These are phyloP conservation scores for Oryza rufipogon DNA, from an alignment of 176 grass and related monocot genomes.

Conservation along the genomic window DNA sequence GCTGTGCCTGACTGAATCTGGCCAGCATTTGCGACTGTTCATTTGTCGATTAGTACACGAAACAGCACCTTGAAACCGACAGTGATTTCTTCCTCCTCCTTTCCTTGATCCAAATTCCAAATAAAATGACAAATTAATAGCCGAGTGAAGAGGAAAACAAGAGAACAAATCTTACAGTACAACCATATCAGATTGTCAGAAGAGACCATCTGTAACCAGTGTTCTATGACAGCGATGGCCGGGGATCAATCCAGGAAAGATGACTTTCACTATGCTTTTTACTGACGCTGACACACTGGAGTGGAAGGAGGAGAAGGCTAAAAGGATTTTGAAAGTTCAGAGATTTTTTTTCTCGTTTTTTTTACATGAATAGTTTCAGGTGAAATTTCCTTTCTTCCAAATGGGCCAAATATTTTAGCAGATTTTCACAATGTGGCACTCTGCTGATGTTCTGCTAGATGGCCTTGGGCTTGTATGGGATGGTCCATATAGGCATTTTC, in stretches of 20 bases:
- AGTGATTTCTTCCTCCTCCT: background rate
- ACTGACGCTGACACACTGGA: background rate
- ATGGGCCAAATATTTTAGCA: background rate
- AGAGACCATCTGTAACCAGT: conserved; percentile 11
- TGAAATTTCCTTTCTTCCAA: background rate
- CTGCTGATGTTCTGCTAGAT: background rate
- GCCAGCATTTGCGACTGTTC: background rate
- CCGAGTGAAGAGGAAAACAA: too few species aligned
- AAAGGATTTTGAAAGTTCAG: background rate
- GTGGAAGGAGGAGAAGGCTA: background rate
- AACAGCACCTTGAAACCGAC: background rate
- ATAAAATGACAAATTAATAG: background rate
- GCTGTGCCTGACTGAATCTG: conserved; percentile 8
- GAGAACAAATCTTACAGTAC: conserved; percentile 12
- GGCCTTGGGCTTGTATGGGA: background rate
- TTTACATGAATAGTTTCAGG: background rate
- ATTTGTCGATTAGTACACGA: conserved; percentile 5
- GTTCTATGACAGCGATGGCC: conserved; percentile 20
- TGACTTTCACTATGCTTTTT: background rate
- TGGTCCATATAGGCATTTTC: background rate
- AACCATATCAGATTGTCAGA: conserved; percentile 9
- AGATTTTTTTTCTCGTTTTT: background rate
- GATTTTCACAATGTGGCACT: background rate
- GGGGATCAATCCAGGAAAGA: background rate
- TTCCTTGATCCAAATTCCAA: background rate